Evolutionary conservation across 2,329 filamentous ascomycete genomes (phyloP).

Genomic region (Colletotrichum simmondsii): DNA sequence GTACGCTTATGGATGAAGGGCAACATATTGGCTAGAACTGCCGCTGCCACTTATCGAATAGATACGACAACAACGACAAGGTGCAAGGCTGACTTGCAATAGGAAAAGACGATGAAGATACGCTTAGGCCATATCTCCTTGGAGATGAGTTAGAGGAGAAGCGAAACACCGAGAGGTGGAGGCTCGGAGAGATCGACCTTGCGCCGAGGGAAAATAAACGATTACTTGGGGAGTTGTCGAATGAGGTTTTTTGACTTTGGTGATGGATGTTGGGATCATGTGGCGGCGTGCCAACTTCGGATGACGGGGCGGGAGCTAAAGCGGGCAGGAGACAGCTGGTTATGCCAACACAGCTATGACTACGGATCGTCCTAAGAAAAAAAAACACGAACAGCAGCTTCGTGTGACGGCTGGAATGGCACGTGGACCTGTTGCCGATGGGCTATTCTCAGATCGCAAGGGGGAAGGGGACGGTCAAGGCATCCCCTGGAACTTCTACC

Average conservation of each 20-base stretch:
- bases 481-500: not conserved
- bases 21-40: conserved; percentile 38
- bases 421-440: conserved; percentile 4
- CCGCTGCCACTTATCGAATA: not conserved
- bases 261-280: not conserved
- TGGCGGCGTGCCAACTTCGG: not conserved
- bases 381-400: not conserved
- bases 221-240: not conserved
- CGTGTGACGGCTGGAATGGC: not conserved
- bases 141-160: not conserved
- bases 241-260: not conserved
- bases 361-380: not conserved
- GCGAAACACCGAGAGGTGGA: not conserved
- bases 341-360: not conserved
- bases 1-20: conserved; percentile 43
- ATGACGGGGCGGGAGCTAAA: not conserved
- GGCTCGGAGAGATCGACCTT: not conserved
- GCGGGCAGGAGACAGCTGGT: not conserved
- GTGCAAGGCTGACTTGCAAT: not conserved
- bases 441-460: not conserved
- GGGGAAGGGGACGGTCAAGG: not conserved
- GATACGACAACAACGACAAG: not conserved
- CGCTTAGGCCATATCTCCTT: not conserved
- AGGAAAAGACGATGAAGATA: not conserved
- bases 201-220: not conserved